Evolutionary conservation across 2,329 filamentous ascomycete species (phyloP).

Genomic region (Leptodontidium sp.): DNA sequence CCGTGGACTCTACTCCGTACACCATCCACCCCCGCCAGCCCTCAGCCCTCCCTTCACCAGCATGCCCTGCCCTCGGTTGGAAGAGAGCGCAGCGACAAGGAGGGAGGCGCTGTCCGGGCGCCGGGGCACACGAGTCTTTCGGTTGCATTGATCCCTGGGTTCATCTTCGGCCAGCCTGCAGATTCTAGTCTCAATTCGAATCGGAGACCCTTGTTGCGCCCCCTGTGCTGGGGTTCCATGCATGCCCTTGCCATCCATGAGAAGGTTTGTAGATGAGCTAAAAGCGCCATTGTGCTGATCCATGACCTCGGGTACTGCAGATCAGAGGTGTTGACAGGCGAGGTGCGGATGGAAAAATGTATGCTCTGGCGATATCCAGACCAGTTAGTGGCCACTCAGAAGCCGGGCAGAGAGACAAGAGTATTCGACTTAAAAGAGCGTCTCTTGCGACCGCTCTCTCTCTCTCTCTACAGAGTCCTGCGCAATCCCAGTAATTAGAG

Average conservation of each 20-base stretch:
- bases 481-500: background rate
- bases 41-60: background rate
- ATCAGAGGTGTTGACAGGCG: conserved; percentile 43
- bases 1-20: background rate
- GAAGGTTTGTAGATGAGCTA: conserved; percentile 40
- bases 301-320: conserved; percentile 44
- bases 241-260: conserved; percentile 29
- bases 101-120: background rate
- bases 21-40: background rate
- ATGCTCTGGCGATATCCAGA: conserved; percentile 13
- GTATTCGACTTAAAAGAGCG: too few relatives aligned
- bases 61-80: conserved; percentile 21
- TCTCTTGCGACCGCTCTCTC: background rate
- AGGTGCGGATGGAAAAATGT: conserved; percentile 27
- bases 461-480: background rate
- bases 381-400: conserved; percentile 37
- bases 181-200: conserved; percentile 36
- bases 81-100: background rate
- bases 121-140: conserved; percentile 31
- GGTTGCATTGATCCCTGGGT: conserved; percentile 41
- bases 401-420: background rate
- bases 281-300: conserved; percentile 45
- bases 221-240: conserved; percentile 34
- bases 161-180: conserved; percentile 39
- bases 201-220: conserved; percentile 38